Base-by-base conservation (phyloP, 768 basidiomycete genomes). In the Hortiboletus flavorubellus region DNA sequence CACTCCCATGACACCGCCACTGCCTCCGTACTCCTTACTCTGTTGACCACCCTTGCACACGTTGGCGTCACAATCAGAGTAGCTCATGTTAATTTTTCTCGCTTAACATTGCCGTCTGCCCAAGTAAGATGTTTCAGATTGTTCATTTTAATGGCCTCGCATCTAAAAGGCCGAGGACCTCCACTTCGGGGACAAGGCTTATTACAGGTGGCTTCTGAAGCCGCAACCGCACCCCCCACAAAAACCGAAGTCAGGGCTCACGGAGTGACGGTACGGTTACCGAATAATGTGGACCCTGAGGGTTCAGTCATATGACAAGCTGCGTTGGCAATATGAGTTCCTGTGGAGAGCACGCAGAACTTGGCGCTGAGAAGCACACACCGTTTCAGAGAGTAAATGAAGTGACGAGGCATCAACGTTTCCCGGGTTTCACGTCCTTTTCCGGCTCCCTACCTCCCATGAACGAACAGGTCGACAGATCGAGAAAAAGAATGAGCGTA, bases 1-100 rank as follows among this genome's bases (percentile, higher is more conserved):
- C 62, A 53, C 52, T 51, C 38, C 26, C 56, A 60, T 61, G 55
- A 58, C 53, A 55, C 60, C 51, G 58, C 66, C 45, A 40, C 57
- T 53, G 38, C 30, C 33, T 53, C 59, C 54, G 40, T 42, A 47
- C 44, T 33, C 41, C 23, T 49, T 40, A 33, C 47, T 59, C 51
- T 53, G 44, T 51, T 54, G 39, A 50, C 55, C 23, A 40, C 26
- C 26, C 40, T 61, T 54, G 65, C 59, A 57, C 63, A 56, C 43
- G n/a, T 53, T 54, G 43, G 53, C 47, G 55, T 49, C 42, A 39
- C 46, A 49, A 48, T 18, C 55, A 23, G 50, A 46, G 52, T 57
- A 54, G 49, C 11, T n/a, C 55, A 58, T 59, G 56, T 60, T 66
- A 52, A 64, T 52, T 63, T 52, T 50, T 43, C 12, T 49, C 46